These are phyloP conservation scores for Fusarium sublunatum DNA, from an alignment of 2,329 filamentous ascomycete species.

Conservation along the genomic window DNA sequence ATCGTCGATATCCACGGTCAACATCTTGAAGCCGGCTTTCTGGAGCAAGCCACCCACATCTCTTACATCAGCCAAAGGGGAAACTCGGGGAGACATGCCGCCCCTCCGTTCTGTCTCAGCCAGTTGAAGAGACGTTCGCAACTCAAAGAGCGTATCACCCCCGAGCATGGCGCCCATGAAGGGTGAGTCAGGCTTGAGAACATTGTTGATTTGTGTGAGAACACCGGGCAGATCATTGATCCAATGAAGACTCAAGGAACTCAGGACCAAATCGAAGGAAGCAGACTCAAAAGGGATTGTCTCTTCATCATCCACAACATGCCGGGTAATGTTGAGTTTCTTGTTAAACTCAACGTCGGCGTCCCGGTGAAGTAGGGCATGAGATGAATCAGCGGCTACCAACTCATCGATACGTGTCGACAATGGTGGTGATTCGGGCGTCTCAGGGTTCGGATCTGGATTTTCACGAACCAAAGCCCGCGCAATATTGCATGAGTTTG, in stretches of 20 bases:
- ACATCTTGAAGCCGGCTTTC: constrained; percentile 90
- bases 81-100: constrained; percentile 91
- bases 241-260: constrained; percentile 93
- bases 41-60: constrained; percentile 90
- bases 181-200: constrained; percentile 89
- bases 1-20: constrained; percentile 97
- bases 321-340: constrained; percentile 75
- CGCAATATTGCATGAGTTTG: constrained; percentile 95
- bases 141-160: constrained; percentile 91
- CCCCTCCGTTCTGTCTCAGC: constrained; percentile 90
- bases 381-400: constrained; percentile 84
- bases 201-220: constrained; percentile 83
- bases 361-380: constrained; percentile 83
- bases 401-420: constrained; percentile 78
- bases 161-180: constrained; percentile 98
- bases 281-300: constrained; percentile 78
- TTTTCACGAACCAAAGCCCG: constrained; percentile 79
- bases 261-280: constrained; percentile 90
- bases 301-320: constrained; percentile 80
- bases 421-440: constrained; percentile 72
- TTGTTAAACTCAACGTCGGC: constrained; percentile 78
- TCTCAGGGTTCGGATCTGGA: constrained; percentile 68
- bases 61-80: constrained; percentile 88
- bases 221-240: constrained; percentile 94
- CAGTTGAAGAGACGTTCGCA: constrained; percentile 91